phyloP scores from a whole-genome alignment of 805 yeast species.

The Ogataea wickerhamii region DNA sequence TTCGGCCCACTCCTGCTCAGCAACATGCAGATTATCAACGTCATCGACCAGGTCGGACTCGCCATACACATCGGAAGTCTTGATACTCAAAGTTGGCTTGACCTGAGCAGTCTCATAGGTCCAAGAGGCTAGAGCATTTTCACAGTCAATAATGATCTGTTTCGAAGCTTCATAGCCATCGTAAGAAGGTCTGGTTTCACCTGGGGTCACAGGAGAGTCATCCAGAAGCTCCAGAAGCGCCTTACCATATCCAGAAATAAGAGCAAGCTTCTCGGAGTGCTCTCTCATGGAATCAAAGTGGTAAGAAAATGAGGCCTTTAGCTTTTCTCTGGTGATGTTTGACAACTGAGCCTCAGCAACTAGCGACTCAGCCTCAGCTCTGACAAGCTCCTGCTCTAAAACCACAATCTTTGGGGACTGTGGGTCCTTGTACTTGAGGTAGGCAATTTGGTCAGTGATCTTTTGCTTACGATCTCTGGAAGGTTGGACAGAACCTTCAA shows the following conservation, averaged over 20 bases:
- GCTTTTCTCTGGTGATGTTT: conserved; percentile 82
- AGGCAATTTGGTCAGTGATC: conserved; percentile 81
- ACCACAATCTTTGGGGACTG: conserved; percentile 76
- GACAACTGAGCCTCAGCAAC: conserved; percentile 92
- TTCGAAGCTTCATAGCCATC: conserved; percentile 87
- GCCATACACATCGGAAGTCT: conserved; percentile 48
- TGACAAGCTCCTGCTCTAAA: conserved; percentile 82
- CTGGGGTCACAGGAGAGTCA: conserved; percentile 84
- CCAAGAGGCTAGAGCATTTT: conserved; percentile 79
- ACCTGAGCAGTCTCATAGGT: conserved; percentile 79
- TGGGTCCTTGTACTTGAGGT: conserved; percentile 81
- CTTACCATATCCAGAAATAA: conserved; percentile 88
- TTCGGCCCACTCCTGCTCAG: conserved; percentile 37
- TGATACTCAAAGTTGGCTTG: conserved; percentile 73
- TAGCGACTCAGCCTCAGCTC: conserved; percentile 88
- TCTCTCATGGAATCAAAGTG: conserved; percentile 85
- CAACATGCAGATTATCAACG: conserved; percentile 46
- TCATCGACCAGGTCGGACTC: conserved; percentile 50
- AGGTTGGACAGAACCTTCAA: conserved; percentile 85
- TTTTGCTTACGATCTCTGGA: conserved; percentile 82
- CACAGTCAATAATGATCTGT: conserved; percentile 83
- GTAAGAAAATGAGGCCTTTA: conserved; percentile 79
- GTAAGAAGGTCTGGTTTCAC: conserved; percentile 87
- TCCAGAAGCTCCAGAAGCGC: conserved; percentile 79
- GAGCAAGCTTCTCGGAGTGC: conserved; percentile 79